A percentile compares a stretch with the other conserved stretches of the same genome.
phyloP scores from a whole-genome alignment of 73 alveolate genomes.

The Uronychia setigera region DNA sequence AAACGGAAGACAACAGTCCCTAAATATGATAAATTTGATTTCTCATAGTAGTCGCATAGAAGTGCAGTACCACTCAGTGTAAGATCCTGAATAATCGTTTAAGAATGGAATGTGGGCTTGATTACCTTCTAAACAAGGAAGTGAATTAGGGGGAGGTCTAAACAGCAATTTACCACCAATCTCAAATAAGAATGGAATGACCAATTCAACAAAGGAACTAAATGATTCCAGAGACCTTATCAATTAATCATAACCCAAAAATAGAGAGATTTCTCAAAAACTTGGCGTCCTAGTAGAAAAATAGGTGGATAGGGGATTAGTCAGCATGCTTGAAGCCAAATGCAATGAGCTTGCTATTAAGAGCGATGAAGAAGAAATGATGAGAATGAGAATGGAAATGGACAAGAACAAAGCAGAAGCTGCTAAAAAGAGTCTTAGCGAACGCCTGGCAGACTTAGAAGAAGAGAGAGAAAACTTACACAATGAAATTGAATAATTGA shows the following conservation, averaged over 20 bases:
- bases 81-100: neutral
- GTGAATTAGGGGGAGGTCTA: too few relatives aligned
- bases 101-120: neutral
- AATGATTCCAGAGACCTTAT: neutral
- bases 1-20: neutral
- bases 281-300: neutral
- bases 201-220: too few relatives aligned
- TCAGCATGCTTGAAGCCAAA: slow-evolving; percentile 25
- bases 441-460: neutral
- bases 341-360: slow-evolving; percentile 33
- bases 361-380: slow-evolving; percentile 26
- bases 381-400: slow-evolving; percentile 3
- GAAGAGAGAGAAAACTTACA: neutral
- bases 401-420: neutral
- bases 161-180: neutral
- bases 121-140: neutral
- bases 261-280: neutral
- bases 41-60: neutral
- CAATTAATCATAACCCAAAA: neutral
- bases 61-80: neutral
- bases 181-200: neutral
- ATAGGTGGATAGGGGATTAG: neutral
- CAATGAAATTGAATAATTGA: too few relatives aligned
- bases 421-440: neutral
- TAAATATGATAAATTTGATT: neutral